Evolutionary conservation across 202 grass and related monocot genomes (phyloP).

Genomic region (Setaria viridis): DNA sequence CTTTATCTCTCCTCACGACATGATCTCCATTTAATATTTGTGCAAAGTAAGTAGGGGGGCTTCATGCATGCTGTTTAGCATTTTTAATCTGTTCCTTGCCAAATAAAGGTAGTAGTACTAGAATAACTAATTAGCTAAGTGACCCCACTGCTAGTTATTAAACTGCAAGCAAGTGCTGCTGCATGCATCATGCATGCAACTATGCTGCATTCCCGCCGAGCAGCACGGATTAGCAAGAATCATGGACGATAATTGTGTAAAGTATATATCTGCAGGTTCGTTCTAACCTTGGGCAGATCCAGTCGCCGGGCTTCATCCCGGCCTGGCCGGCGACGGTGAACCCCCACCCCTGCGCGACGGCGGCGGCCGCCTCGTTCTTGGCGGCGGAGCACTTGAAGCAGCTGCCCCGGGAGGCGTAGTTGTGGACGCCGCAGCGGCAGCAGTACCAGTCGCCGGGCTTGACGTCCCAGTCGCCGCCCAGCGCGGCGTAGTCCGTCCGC

Average conservation of each 20-base stretch:
- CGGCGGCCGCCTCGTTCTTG: constrained; percentile 68
- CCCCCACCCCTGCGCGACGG: constrained; percentile 80
- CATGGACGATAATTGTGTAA: neutral
- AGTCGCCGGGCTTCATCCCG: constrained; percentile 88
- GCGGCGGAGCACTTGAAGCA: constrained; percentile 91
- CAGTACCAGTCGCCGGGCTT: constrained; percentile 99
- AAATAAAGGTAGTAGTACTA: neutral
- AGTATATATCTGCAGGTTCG: neutral
- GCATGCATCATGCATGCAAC: constrained; percentile 52
- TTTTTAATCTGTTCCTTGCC: constrained; percentile 5
- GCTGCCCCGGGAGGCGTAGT: constrained; percentile 78
- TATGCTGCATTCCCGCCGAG: constrained; percentile 22
- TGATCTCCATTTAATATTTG: neutral
- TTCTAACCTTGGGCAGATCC: constrained; percentile 78
- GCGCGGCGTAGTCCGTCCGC: constrained; percentile 54
- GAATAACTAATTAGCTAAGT: neutral
- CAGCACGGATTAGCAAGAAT: neutral
- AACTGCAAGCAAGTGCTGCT: neutral
- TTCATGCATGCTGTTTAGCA: constrained; percentile 6
- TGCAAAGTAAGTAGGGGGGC: neutral
- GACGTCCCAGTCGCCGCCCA: constrained; percentile 77
- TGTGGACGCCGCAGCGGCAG: constrained; percentile 74
- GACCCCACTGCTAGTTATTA: neutral
- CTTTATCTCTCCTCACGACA: neutral
- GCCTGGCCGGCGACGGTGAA: constrained; percentile 52